Evolutionary conservation across 805 yeast species (phyloP).

Genomic region (Yarrowia divulgata): DNA sequence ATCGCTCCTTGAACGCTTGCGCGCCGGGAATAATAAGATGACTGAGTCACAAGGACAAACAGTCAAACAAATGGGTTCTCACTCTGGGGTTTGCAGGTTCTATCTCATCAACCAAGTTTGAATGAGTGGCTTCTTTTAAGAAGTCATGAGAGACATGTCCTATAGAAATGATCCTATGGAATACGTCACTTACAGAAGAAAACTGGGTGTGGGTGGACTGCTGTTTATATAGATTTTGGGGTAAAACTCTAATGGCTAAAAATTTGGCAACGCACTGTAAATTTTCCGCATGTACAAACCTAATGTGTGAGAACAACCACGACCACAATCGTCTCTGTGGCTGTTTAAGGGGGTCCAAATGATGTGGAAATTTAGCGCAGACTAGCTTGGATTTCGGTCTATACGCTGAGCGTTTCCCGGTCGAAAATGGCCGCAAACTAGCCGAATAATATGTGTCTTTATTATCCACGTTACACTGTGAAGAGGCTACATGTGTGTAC

Average conservation of each 20-base stretch:
- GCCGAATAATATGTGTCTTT: neutral
- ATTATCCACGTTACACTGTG: neutral
- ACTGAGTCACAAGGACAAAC: constrained; percentile 58
- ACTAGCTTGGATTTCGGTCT: neutral
- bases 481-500: neutral
- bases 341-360: neutral
- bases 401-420: neutral
- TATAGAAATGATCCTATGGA: constrained; percentile 99
- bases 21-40: constrained; percentile 42
- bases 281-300: too few relatives aligned
- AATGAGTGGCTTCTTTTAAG: constrained; percentile 98
- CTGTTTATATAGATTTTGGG: constrained; percentile 8
- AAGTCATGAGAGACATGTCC: constrained; percentile 98
- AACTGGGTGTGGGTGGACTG: constrained; percentile 42
- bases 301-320: too few relatives aligned
- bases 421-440: neutral
- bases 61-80: constrained; percentile 70
- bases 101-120: constrained; percentile 99
- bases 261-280: too few relatives aligned
- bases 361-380: neutral
- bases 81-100: constrained; percentile 94
- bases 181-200: constrained; percentile 78
- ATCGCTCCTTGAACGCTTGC: constrained; percentile 77
- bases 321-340: too few relatives aligned
- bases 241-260: too few relatives aligned